Percentiles rank a stretch among this genome's conserved stretches.
Conservation (phyloP, 768 basidiomycete species). For the Guyanaporus albipodus region DNA sequence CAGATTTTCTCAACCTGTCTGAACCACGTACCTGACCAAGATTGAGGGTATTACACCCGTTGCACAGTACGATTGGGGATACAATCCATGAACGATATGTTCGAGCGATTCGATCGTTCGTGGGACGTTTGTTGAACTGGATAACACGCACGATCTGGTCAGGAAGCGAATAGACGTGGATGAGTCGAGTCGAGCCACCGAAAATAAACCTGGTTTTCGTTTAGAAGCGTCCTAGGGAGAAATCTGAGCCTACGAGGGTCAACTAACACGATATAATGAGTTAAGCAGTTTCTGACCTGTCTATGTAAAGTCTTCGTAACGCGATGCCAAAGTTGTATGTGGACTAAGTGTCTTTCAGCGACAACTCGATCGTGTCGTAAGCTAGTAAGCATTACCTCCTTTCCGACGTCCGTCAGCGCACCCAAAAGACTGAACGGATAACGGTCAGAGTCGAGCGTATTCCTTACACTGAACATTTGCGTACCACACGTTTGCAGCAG, state of each 20-base stretch:
- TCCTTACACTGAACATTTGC: conserved; percentile 13
- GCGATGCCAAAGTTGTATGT: conserved; percentile 60
- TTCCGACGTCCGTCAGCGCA: conserved; percentile 47
- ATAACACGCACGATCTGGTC: not conserved
- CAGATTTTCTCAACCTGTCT: not conserved
- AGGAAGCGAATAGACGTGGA: not conserved
- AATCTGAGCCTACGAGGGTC: conserved; percentile 51
- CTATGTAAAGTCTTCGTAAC: conserved; percentile 61
- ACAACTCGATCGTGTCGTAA: not conserved
- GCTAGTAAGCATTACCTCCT: conserved; percentile 42
- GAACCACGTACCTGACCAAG: conserved; percentile 47
- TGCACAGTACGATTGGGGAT: conserved; percentile 50
- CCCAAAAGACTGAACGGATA: conserved; percentile 53
- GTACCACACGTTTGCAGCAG: conserved; percentile 61
- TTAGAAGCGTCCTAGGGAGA: conserved; percentile 50
- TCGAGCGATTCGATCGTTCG: conserved; percentile 73
- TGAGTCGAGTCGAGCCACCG: conserved; percentile 36
- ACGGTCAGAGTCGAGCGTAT: not conserved
- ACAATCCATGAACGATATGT: conserved; percentile 71
- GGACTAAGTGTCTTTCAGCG: conserved; percentile 39
- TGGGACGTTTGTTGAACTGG: conserved; percentile 70
- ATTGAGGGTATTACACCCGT: conserved; percentile 45
- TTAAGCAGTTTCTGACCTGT: conserved; percentile 41
- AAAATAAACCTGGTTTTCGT: conserved; percentile 52
- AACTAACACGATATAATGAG: not conserved